Base-by-base conservation (phyloP, 179 eudicot species). In the Drosera spatulata region DNA sequence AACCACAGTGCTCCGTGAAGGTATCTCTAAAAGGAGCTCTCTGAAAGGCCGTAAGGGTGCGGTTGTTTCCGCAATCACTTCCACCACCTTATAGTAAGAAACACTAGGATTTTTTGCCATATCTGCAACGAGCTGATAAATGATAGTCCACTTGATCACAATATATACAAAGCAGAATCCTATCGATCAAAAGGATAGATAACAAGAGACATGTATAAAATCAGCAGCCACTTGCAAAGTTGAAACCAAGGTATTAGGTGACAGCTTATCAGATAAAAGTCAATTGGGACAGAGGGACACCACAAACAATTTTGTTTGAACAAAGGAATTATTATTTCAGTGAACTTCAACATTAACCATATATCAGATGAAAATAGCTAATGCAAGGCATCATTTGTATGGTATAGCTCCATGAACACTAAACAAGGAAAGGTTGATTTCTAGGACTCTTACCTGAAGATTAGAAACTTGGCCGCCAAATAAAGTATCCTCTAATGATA, bases 391-490 rank as follows among this genome's bases (percentile, higher is more conserved):
- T 22, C 33, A 22, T 22, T 22, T 22, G 33, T 22, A 22, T 22
- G 33, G 33, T 22, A 22, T 22, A 22, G 33, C 33, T 22, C 33
- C 33, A 22, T 22, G 33, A 22, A 22, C 33, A 0, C 33, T 55
- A 45, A 49, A 48, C 3, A 13, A 55, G 39, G 49, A 47, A 66
- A 39, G 11, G 39, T 5, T n/a, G 42, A 54, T 41, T 10, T 0
- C 33, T 10, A 47, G 48, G 64, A 66, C 56, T 43, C 43, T 49
- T 68, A 87, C 97, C 97, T 90, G 97, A 66, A 90, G 86, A 62
- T 87, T 90, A 61, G 97, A 90, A 60, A 90, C 97, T 66, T 59
- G 86, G 66, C 97, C 97, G 49, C 97, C 97, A 79, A 85, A 87
- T 60, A 85, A 75, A 61, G 89, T 87, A 70, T 90, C 97, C 61